These are phyloP conservation scores for Sonneratia alba DNA, from an alignment of 345 rosid species.

Conservation along the genomic window DNA sequence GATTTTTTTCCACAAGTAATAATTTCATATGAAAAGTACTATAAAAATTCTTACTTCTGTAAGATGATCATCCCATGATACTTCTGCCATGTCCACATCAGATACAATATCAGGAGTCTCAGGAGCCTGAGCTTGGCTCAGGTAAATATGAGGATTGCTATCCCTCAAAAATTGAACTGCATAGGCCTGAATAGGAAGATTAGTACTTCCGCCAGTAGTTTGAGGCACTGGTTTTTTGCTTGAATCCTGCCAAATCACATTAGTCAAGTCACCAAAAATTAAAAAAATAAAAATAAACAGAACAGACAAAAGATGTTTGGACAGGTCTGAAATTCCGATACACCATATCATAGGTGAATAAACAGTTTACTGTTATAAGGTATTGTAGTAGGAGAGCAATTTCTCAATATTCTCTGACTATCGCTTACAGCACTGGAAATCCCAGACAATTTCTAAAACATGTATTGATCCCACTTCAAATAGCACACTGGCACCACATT, in stretches of 20 bases:
- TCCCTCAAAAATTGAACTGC: constrained; percentile 72
- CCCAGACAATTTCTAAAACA: background rate
- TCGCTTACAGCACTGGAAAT: background rate
- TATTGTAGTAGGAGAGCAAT: background rate
- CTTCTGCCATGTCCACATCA: constrained; percentile 43
- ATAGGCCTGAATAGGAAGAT: constrained; percentile 47
- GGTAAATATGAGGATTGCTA: constrained; percentile 35
- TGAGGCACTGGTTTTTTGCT: constrained; percentile 29
- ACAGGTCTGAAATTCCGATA: constrained; percentile 7
- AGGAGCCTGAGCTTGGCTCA: constrained; percentile 53
- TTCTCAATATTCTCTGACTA: background rate
- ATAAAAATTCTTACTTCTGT: constrained; percentile 51
- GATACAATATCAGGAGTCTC: constrained; percentile 46
- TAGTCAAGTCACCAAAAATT: background rate
- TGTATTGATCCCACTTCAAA: background rate
- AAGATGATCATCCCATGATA: constrained; percentile 58
- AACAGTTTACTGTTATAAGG: background rate
- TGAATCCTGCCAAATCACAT: constrained; percentile 37
- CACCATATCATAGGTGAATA: background rate
- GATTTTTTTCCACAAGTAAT: background rate
- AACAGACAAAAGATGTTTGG: constrained; percentile 2
- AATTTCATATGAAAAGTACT: background rate
- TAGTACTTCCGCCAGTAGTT: constrained; percentile 22
- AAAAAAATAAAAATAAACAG: background rate
- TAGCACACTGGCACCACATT: background rate